phyloP scores from a whole-genome alignment of 2,329 filamentous ascomycete genomes.

The Apiospora pterosperma region DNA sequence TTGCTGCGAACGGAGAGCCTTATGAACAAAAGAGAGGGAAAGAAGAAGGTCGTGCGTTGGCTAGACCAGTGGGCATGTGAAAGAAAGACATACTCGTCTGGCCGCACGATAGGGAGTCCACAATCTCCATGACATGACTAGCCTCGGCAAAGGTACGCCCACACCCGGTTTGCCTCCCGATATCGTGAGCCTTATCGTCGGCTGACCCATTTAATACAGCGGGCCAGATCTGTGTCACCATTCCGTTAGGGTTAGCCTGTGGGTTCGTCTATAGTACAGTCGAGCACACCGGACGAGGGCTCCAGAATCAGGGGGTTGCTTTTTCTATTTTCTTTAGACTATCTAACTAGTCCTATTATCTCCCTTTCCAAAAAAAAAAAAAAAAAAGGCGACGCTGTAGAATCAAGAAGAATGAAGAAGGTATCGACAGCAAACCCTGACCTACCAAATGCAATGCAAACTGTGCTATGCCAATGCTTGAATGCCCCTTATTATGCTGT shows the following conservation, averaged over 20 bases:
- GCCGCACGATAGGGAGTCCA: too few relatives aligned
- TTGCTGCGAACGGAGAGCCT: neutral
- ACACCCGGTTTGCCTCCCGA: neutral
- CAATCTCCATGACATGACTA: neutral
- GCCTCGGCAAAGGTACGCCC: neutral
- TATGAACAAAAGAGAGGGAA: neutral
- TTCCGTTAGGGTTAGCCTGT: neutral
- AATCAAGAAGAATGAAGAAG: neutral
- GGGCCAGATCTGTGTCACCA: neutral
- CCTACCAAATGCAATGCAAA: neutral
- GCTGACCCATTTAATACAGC: neutral
- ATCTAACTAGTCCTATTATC: neutral
- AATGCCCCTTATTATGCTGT: neutral
- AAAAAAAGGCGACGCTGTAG: neutral
- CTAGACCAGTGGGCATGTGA: neutral
- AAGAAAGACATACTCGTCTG: neutral
- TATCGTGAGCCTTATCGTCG: conserved; percentile 3
- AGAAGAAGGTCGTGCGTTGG: neutral
- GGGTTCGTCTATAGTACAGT: neutral
- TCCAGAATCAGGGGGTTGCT: neutral
- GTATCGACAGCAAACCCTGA: neutral
- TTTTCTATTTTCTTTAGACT: neutral
- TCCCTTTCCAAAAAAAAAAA: neutral
- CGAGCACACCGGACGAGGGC: neutral
- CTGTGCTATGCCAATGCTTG: conserved; percentile 1